Base-by-base conservation (phyloP, 768 basidiomycete species). In the Dioszegia hungarica region DNA sequence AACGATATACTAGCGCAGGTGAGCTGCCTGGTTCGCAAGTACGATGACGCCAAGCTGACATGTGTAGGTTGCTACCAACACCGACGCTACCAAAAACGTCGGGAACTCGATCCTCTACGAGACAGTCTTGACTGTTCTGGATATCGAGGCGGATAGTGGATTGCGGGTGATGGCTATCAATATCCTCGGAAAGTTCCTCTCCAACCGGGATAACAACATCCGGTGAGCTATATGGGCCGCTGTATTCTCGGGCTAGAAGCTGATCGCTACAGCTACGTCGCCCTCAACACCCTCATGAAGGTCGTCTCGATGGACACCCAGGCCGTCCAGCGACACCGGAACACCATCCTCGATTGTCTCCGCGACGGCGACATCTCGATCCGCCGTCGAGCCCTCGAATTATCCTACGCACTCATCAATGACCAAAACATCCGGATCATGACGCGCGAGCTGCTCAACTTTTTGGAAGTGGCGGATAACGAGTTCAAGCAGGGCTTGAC, bases 281-380 rank as follows among this genome's bases (percentile, higher is more conserved):
- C 95, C 2, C 82, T 98, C 36, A 93, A 99, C 77, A 99, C 95
- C 0, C 82, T 99, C 41, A 97, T 94, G 81, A 97, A 98, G 75
- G 94, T 98, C 34, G 95, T 99, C 6, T 83, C 89, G 9, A 92
- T 98, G 81, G 93, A 97, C 76, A 98, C 94, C 11, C 91, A 89
- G 76, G 95, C 95, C 17, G 95, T 99, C 1, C 94, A 97, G 76
- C 86, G 95, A 22, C 95, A 99, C 75, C 88, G 92, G 24, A 92
- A 94, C 75, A 98, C 90, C 64, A 97, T 99, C 63, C 85, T 99
- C n/a, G 94, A 98, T 75, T 99, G 95, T 79, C 79, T 99, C 36
- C 86, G 94, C n/a, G 95, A 99, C 65, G 95, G 94, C 10, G 95
- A 98, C 66, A 97, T 99, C 54, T 99, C 95, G 10, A 99, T 99